Evolutionary conservation across 2,329 filamentous ascomycete genomes (phyloP).

Genomic region (Botrytis cinerea): DNA sequence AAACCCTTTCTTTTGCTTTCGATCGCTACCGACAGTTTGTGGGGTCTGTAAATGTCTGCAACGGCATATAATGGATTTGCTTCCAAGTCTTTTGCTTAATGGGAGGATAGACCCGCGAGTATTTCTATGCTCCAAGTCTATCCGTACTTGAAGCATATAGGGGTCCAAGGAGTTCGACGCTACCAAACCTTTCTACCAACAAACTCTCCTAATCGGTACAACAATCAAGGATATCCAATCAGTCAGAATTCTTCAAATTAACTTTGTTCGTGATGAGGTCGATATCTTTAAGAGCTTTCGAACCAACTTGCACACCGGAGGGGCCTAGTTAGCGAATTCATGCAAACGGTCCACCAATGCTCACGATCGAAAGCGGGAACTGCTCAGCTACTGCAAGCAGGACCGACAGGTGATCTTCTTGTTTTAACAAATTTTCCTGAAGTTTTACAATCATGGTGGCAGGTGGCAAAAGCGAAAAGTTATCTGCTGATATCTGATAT

Average conservation of each 20-base stretch:
- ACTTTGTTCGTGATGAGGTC: neutral
- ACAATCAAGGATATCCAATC: slow-evolving; percentile 29
- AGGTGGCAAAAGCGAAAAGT: neutral
- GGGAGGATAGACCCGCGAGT: neutral
- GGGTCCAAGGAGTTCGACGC: slow-evolving; percentile 28
- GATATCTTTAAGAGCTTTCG: slow-evolving; percentile 15
- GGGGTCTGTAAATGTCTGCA: neutral
- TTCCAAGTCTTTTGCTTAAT: neutral
- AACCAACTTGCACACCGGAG: neutral
- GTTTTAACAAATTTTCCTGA: slow-evolving; percentile 26
- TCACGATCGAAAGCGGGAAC: neutral
- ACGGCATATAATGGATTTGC: neutral
- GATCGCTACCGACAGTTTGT: slow-evolving; percentile 1
- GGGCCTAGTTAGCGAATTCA: neutral
- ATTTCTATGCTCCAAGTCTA: neutral
- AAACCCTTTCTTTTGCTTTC: neutral
- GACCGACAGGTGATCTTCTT: slow-evolving; percentile 41
- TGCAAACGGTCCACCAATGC: neutral
- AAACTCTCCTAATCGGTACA: slow-evolving; percentile 30
- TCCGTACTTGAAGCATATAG: neutral
- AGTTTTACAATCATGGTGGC: slow-evolving; percentile 17
- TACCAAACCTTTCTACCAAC: slow-evolving; percentile 29
- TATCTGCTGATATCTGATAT: neutral
- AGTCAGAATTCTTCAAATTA: slow-evolving; percentile 25
- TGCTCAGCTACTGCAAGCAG: neutral